Conservation (phyloP, 805 yeast genomes). For the Monosporozyma aerobia region DNA sequence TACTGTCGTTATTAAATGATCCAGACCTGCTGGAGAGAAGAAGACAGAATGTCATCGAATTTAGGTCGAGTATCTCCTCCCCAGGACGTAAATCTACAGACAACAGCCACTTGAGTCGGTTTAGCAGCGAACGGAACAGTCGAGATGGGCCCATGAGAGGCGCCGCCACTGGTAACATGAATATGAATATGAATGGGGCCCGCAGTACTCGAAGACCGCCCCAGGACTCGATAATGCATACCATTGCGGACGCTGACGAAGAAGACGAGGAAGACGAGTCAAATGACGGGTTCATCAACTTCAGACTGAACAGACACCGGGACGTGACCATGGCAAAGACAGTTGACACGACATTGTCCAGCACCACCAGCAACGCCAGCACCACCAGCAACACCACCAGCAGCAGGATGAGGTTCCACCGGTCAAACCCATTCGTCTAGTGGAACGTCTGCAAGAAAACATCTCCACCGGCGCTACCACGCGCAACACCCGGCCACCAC, state of each 20-base stretch:
- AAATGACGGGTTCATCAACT: not conserved
- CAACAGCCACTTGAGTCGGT: constrained; percentile 21
- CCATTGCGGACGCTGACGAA: not conserved
- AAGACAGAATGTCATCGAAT: constrained; percentile 21
- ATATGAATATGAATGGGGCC: not conserved
- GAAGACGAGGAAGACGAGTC: not conserved
- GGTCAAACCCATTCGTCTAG: not conserved
- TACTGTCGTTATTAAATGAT: constrained; percentile 27
- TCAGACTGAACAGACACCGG: not conserved
- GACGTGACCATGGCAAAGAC: not conserved
- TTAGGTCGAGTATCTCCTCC: constrained; percentile 28
- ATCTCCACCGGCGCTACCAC: not conserved
- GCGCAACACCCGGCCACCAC: not conserved
- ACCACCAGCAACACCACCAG: not conserved
- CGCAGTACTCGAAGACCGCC: not conserved
- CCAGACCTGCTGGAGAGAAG: constrained; percentile 20
- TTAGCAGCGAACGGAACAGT: not conserved
- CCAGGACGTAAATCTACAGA: constrained; percentile 30
- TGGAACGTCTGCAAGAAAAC: too few relatives aligned
- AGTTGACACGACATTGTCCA: too few relatives aligned
- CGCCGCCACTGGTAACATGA: not conserved
- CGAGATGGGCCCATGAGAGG: not conserved
- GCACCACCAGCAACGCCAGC: not conserved
- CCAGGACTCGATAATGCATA: not conserved
- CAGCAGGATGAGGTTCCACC: not conserved